These are phyloP conservation scores for Bathelium albidoporum DNA, from an alignment of 495 filamentous ascomycete genomes.

Conservation along the genomic window DNA sequence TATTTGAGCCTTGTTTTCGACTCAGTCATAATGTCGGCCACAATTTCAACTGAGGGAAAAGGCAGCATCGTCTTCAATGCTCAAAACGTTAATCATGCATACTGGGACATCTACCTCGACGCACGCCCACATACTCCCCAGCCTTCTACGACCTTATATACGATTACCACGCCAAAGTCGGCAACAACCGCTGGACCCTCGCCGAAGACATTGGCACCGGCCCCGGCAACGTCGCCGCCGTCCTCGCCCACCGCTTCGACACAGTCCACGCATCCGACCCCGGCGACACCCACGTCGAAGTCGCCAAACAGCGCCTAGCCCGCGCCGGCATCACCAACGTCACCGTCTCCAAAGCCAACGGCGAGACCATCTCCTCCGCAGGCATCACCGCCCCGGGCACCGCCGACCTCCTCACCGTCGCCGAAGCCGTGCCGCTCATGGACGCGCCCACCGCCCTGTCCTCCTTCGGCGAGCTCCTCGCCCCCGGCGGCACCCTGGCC, in stretches of 20 bases:
- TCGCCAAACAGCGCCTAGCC: constrained; percentile 14
- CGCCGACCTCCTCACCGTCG: constrained; percentile 23
- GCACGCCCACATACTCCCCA: constrained; percentile 16
- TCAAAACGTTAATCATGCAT: not conserved
- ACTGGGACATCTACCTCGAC: constrained; percentile 18
- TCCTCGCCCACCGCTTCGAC: constrained; percentile 16
- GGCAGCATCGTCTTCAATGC: not conserved
- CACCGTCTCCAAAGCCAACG: not conserved
- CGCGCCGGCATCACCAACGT: constrained; percentile 19
- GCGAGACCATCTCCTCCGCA: not conserved
- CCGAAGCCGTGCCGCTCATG: constrained; percentile 25
- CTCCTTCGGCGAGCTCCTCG: constrained; percentile 17
- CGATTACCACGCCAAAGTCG: constrained; percentile 11
- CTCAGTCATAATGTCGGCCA: not conserved
- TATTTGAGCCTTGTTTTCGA: no score
- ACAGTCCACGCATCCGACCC: constrained; percentile 24
- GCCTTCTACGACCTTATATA: constrained; percentile 18
- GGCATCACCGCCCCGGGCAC: constrained; percentile 6
- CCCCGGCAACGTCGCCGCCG: constrained; percentile 20
- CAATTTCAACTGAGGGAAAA: not conserved
- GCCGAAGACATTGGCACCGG: constrained; percentile 29
- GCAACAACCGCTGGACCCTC: constrained; percentile 4
- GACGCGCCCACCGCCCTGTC: constrained; percentile 18
- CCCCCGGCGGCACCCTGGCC: constrained; percentile 24
- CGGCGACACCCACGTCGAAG: constrained; percentile 14